phyloP scores from a whole-genome alignment of 352 stramenopile genomes.

The Thalassiosira mediterranea region DNA sequence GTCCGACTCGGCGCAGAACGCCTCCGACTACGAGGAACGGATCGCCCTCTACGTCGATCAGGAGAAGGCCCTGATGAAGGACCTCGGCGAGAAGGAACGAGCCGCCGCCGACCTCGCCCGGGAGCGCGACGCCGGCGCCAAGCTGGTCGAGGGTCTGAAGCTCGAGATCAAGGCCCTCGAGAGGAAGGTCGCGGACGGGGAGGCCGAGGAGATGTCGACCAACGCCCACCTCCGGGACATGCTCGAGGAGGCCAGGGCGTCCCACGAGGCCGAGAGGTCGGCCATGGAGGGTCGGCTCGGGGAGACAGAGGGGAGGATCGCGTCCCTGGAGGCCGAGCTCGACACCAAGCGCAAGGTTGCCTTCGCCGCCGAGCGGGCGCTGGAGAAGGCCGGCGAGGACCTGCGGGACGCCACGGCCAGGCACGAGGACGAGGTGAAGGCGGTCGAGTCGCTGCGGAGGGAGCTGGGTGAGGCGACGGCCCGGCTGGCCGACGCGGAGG shows the following conservation, averaged over 20 bases:
- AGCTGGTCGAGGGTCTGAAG: slow-evolving; percentile 33
- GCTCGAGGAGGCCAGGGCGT: slow-evolving; percentile 15
- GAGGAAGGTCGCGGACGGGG: slow-evolving; percentile 20
- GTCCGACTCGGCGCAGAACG: slow-evolving; percentile 18
- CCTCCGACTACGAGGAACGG: slow-evolving; percentile 28
- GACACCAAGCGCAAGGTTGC: slow-evolving; percentile 20
- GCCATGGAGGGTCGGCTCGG: slow-evolving; percentile 12
- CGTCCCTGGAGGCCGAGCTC: slow-evolving; percentile 35
- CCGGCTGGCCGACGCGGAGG: slow-evolving; percentile 37
- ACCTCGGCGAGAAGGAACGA: slow-evolving; percentile 36
- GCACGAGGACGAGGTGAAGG: slow-evolving; percentile 17
- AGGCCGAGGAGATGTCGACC: slow-evolving; percentile 4
- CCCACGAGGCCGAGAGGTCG: slow-evolving; percentile 24
- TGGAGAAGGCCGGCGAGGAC: slow-evolving; percentile 29
- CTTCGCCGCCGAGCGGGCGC: slow-evolving; percentile 19
- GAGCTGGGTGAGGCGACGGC: slow-evolving; percentile 21
- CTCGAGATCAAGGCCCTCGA: slow-evolving; percentile 38
- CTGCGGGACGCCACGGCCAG: slow-evolving; percentile 19
- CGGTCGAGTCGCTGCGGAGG: slow-evolving; percentile 15
- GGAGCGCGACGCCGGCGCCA: slow-evolving; percentile 16
- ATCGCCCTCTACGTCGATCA: slow-evolving; percentile 25
- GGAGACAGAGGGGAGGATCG: slow-evolving; percentile 27
- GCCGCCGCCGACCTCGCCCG: slow-evolving; percentile 16
- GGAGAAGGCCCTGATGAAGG: slow-evolving; percentile 23
- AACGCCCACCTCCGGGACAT: slow-evolving; percentile 24